These are phyloP conservation scores for Elaphomyces granulatus DNA, from an alignment of 495 filamentous ascomycete genomes.

Conservation along the genomic window DNA sequence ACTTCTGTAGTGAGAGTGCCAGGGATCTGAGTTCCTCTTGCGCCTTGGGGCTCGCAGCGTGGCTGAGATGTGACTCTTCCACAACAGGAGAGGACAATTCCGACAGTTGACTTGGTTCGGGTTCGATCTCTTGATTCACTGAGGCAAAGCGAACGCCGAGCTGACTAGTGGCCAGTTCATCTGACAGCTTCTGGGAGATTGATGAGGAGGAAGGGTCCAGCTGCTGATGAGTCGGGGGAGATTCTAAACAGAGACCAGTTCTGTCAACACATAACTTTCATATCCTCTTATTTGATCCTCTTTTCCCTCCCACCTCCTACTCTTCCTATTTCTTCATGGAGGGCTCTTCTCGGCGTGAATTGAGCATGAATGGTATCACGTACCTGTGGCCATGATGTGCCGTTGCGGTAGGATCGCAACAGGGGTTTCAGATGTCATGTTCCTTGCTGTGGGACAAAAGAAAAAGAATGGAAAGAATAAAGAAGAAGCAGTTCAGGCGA, in stretches of 20 bases:
- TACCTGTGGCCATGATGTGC: not conserved
- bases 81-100: constrained; percentile 21
- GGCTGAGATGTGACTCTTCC: constrained; percentile 10
- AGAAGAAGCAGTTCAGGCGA: too few species aligned
- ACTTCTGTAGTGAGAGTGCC: constrained; percentile 53
- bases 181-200: not conserved
- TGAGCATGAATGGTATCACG: too few species aligned
- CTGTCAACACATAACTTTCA: too few species aligned
- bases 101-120: constrained; percentile 27
- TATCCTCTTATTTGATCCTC: not conserved
- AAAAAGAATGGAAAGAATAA: too few species aligned
- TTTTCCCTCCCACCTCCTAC: too few species aligned
- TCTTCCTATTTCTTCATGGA: too few species aligned
- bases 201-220: constrained; percentile 1
- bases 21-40: constrained; percentile 56
- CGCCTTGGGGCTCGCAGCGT: constrained; percentile 30
- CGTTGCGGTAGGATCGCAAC: not conserved
- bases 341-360: too few species aligned
- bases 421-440: not conserved
- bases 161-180: too few species aligned
- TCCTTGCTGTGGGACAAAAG: not conserved
- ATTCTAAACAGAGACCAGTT: too few species aligned
- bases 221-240: not conserved
- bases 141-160: constrained; percentile 65
- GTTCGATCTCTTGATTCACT: constrained; percentile 63